Conservation (phyloP, 2,329 filamentous ascomycete species). For the Trichoderma koningii region DNA sequence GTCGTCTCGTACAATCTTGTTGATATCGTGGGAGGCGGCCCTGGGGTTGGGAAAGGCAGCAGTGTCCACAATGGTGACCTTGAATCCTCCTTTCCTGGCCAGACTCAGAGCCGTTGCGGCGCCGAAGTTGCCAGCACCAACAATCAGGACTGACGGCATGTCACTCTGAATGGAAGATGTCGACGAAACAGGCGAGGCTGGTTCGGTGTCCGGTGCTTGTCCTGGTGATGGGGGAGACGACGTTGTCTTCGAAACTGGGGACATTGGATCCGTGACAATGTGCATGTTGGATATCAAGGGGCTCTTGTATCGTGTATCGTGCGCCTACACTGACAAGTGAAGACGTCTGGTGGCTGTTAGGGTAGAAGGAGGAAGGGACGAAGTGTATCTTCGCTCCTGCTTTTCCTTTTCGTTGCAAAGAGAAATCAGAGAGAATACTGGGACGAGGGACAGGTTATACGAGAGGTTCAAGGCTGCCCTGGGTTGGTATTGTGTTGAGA, state of each 20-base stretch:
- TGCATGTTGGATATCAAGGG: slow-evolving; percentile 21
- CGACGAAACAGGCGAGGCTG: slow-evolving; percentile 24
- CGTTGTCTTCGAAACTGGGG: neutral
- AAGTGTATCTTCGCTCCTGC: neutral
- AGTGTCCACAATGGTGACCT: slow-evolving; percentile 44
- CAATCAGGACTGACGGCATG: slow-evolving; percentile 39
- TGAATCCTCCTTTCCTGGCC: slow-evolving; percentile 35
- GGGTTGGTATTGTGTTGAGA: neutral
- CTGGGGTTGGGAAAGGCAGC: slow-evolving; percentile 42
- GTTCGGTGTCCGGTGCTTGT: slow-evolving; percentile 11
- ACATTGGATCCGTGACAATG: slow-evolving; percentile 18
- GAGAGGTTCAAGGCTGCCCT: neutral
- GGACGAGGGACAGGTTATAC: neutral
- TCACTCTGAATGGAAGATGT: slow-evolving; percentile 22
- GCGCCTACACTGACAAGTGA: neutral
- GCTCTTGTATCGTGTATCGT: no score
- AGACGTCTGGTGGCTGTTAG: neutral
- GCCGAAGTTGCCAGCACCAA: slow-evolving; percentile 50
- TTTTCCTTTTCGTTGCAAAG: neutral
- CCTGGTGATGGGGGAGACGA: slow-evolving; percentile 21
- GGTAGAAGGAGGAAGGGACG: neutral
- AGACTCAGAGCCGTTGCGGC: slow-evolving; percentile 46
- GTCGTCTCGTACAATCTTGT: slow-evolving; percentile 49
- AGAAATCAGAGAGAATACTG: neutral
- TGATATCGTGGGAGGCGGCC: slow-evolving; percentile 51